Base-by-base conservation (phyloP, 2,329 filamentous ascomycete species). In the Teratosphaeriaceae sp. region DNA sequence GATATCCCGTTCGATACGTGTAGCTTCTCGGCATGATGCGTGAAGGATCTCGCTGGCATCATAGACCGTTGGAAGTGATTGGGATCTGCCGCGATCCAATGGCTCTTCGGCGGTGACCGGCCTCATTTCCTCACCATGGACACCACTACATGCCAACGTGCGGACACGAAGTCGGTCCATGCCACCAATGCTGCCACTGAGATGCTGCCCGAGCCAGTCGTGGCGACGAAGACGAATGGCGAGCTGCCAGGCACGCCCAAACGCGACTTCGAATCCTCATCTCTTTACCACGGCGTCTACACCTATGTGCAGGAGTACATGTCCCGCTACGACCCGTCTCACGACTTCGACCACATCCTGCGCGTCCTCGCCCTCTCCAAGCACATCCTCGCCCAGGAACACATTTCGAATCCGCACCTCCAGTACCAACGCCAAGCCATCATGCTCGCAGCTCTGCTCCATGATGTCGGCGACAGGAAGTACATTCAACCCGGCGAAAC, bases 401-500 rank as follows among this genome's bases (percentile, higher is more conserved):
- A 48, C 8, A 45, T 47, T 21, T 42, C 46, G 8, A 47, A 53
- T 20, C 53, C 58, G 3, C 30, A 38, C 33, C 57, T 50, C 44
- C 42, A 51, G 18, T 49, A 58, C 26, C 51, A 60, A 22, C 48
- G 54, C 24, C 54, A 56, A 33, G 50, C 60, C 2, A 46, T 62
- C 34, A 42, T 63, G 15, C 50, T 63, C 3, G 57, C 54, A 1
- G 58, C 57, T 7, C 73, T 89, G 3, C 75, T 90, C n/a, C 89
- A 95, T 67, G 89, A 95, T 56, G 82, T 94, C 15, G 87, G 85
- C 47, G 89, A 95, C 67, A 80, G 76, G 63, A 95, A 94, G 67
- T 94, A 94, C 63, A 64, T 81, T 1, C 49, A 62, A 18, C 56
- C 61, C 8, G 53, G 57, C 49, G 49, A 64, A 44, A 71, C 82